Evolutionary conservation across 768 basidiomycete genomes (phyloP).

Genomic region (Suillus sp.): DNA sequence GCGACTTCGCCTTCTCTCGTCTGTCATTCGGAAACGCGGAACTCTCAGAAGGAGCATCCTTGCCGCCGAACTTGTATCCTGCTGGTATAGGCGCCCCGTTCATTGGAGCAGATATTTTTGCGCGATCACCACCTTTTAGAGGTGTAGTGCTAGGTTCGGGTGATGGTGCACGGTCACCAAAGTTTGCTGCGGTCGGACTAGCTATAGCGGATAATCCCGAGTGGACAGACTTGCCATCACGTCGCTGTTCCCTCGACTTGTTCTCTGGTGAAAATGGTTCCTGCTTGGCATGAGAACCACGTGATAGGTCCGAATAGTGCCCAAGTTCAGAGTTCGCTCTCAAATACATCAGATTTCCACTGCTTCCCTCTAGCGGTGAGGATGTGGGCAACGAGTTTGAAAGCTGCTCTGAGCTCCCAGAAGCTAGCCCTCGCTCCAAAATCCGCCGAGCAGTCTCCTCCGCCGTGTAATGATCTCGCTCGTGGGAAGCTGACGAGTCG

Average conservation of each 20-base stretch:
- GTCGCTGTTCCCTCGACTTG: conserved; percentile 50
- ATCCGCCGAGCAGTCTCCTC: conserved; percentile 40
- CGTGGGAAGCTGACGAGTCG: conserved; percentile 45
- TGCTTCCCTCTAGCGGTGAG: conserved; percentile 44
- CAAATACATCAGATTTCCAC: conserved; percentile 33
- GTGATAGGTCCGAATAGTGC: conserved; percentile 68
- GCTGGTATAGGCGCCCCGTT: conserved; percentile 83
- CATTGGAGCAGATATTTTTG: conserved; percentile 89
- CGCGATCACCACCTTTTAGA: conserved; percentile 59
- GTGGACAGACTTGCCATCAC: conserved; percentile 64
- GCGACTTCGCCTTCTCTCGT: conserved; percentile 89
- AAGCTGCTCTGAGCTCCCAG: conserved; percentile 52
- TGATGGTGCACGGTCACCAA: conserved; percentile 40
- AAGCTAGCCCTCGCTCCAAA: conserved; percentile 50
- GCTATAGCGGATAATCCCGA: conserved; percentile 54
- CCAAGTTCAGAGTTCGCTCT: conserved; percentile 83
- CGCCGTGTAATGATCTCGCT: conserved; percentile 24
- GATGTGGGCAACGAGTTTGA: conserved; percentile 59
- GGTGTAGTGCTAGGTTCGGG: conserved; percentile 56
- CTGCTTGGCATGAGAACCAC: conserved; percentile 32
- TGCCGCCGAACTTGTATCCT: conserved; percentile 88
- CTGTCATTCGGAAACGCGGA: conserved; percentile 55
- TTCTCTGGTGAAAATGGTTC: conserved; percentile 58
- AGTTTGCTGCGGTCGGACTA: conserved; percentile 41
- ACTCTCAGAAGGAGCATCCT: conserved; percentile 55